These are phyloP conservation scores for Vitis hybrid DNA, from an alignment of 177 flowering plant species.

Conservation along the genomic window DNA sequence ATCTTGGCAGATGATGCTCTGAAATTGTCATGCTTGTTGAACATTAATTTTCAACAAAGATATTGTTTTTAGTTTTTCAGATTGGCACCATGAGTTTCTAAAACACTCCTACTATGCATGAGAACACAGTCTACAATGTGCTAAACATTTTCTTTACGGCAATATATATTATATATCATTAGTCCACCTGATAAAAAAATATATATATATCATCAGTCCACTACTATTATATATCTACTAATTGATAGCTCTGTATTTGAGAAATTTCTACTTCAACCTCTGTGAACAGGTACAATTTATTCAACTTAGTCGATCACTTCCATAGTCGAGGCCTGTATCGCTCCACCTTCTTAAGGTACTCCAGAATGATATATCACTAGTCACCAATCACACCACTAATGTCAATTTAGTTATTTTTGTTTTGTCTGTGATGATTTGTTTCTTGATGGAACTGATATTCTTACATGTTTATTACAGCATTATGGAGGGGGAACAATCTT, in stretches of 20 bases:
- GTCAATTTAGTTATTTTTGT: background rate
- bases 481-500: conserved; percentile 89
- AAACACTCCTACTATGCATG: too few relatives aligned
- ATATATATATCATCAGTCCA: too few relatives aligned
- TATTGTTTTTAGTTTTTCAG: too few relatives aligned
- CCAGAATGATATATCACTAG: background rate
- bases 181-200: too few relatives aligned
- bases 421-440: background rate
- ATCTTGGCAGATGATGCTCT: background rate
- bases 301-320: conserved; percentile 84
- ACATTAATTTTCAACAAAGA: too few relatives aligned
- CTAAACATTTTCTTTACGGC: too few relatives aligned
- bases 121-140: too few relatives aligned
- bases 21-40: background rate
- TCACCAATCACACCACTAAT: background rate
- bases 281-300: conserved; percentile 72
- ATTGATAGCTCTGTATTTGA: background rate
- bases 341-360: conserved; percentile 78
- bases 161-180: too few relatives aligned
- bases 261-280: conserved; percentile 2
- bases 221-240: background rate
- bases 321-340: conserved; percentile 81
- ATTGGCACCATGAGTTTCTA: too few relatives aligned
- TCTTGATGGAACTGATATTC: background rate
- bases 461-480: conserved; percentile 49